Evolutionary conservation across 108 stramenopile genomes (phyloP), one percentile per base, ranked within the genome.

Genomic region (Craspedostauros australis): DNA sequence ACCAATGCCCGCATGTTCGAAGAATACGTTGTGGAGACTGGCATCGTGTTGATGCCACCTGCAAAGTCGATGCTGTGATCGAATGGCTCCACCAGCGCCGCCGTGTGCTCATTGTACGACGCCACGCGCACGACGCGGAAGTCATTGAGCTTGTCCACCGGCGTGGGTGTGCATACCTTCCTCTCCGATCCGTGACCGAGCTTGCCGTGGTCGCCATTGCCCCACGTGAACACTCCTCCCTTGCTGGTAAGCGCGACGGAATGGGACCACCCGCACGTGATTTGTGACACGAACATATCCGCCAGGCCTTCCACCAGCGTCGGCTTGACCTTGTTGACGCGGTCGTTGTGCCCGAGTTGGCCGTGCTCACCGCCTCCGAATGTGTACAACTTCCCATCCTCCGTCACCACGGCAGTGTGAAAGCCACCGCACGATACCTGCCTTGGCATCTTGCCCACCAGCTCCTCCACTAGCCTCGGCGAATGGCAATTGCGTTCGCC

Each of bases 31-130:
- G 80, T 62, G 28, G 78, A 88, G 25, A 91, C 83, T 2, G 85
- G 83, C 14, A 91, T 57, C 29, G 82, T 74, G 26, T 64, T 70
- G 0, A 72, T 77, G 39, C 82, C 84, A 34, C 80, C 76, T 2
- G 76, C 73, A 1, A 75, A 31, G 0, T 80, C 68, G 34, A 40
- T 39, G 14, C 50, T 28, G 18, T 56, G 59, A 42, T 80, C 83
- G 24, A 77, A 73, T 2, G 89, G 85, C 54, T 91, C 89, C 19
- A 91, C 87, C 29, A 96, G 55, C 0, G 92, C 92, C n/a, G 94
- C 91, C 12, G 95, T 96, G 57, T 96, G 95, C 63, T 96, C 95
- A 60, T 96, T 96, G 81, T 96, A 96, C 12, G 91, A 93, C n/a
- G 95, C 95, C 15, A 96, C 85, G 41, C 86, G 77, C 24, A 92